Base-by-base conservation (phyloP, 2,329 filamentous ascomycete genomes). In the Aspergillus texensis region DNA sequence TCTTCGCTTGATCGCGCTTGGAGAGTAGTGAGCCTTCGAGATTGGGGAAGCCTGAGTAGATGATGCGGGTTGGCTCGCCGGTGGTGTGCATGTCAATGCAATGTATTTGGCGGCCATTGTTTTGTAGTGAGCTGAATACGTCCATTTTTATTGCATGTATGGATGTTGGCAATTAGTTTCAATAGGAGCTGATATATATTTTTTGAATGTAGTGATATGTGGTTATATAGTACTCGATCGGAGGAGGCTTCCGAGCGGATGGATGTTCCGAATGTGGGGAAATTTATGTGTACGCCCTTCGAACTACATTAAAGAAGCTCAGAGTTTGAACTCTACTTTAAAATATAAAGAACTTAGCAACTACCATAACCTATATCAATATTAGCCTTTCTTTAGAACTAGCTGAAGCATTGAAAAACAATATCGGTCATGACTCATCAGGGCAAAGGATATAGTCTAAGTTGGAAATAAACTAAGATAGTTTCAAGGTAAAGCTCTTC, bases 21-120 rank as follows among this genome's bases (percentile, higher is more conserved):
- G 78, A 73, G 0, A 82, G 72, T 0, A 84, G 75, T 0, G 80
- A 78, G 26, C 80, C 80, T 4, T 65, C 60, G 4, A 81, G 64
- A 0, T 67, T 56, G 8, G 81, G 81, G 61, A 78, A 82, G 1
- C 80, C 80, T 10, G 72, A 62, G 57, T 77, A 76, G 14, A 84
- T 67, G 58, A 84, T 84, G 26, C 83, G 76, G 9, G 82, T 82
- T 26, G 82, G 81, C 63, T 84, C 82, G 19, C 82, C 83, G 21
- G 79, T 78, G 3, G 82, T 84, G 71, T 85, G 82, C 80, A 82
- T 80, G 53, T 79, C 79, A 21, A 81, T 70, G 63, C 75, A 78
- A 43, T 67, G 64, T 62, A 75, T 71, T 55, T 55, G 30, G 32
- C 21, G 32, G 32, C 14, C 21, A 26, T 36, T 21, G 0, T 11